phyloP scores from a whole-genome alignment of 108 stramenopile species.

The Skeletonema costatum region DNA sequence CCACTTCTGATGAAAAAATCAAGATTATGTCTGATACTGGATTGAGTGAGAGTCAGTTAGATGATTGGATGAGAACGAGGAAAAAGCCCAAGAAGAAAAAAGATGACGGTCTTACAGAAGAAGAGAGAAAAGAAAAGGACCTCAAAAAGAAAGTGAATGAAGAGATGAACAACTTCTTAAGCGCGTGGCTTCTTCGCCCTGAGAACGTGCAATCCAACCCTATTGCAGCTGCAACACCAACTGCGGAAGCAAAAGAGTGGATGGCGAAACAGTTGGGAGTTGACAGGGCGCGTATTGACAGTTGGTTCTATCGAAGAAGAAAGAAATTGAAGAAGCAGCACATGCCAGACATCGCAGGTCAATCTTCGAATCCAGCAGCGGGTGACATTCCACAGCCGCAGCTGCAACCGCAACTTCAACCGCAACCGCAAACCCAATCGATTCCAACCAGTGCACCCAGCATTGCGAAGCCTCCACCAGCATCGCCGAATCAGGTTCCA shows the following conservation, averaged over 20 bases:
- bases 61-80: constrained; percentile 45
- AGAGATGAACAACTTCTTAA: background rate
- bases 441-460: background rate
- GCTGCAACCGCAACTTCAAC: background rate
- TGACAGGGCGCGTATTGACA: constrained; percentile 17
- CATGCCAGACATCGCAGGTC: background rate
- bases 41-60: constrained; percentile 36
- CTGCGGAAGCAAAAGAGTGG: constrained; percentile 9
- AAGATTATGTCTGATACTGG: constrained; percentile 37
- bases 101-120: background rate
- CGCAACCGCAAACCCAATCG: background rate
- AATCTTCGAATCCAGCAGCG: background rate
- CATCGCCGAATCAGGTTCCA: background rate
- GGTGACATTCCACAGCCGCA: background rate
- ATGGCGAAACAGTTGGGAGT: constrained; percentile 10
- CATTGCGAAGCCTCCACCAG: background rate
- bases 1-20: constrained; percentile 19
- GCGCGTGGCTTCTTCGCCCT: background rate
- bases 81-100: constrained; percentile 24
- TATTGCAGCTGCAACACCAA: constrained; percentile 4
- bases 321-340: constrained; percentile 26
- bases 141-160: background rate
- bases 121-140: background rate
- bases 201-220: background rate
- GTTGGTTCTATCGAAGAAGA: constrained; percentile 27